These are phyloP conservation scores for Novymonas esmeraldas DNA, from an alignment of 208 protist genomes.

Conservation along the genomic window DNA sequence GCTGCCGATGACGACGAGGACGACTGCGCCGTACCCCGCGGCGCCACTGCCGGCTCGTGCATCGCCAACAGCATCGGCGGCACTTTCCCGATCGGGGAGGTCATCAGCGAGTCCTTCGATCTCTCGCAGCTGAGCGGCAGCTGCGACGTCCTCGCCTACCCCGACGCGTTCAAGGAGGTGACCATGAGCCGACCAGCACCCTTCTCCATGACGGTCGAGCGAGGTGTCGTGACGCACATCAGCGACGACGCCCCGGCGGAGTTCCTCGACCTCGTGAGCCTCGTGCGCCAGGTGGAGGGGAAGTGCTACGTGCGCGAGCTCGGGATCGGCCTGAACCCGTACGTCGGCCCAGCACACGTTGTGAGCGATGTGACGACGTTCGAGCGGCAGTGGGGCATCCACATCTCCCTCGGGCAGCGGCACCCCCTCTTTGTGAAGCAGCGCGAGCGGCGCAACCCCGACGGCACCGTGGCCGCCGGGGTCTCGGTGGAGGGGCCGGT, in stretches of 20 bases:
- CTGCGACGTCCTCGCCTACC: slow-evolving; percentile 86
- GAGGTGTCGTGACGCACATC: slow-evolving; percentile 69
- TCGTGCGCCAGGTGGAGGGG: slow-evolving; percentile 84
- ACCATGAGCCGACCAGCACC: slow-evolving; percentile 64
- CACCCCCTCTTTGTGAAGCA: slow-evolving; percentile 92
- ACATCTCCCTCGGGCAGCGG: slow-evolving; percentile 87
- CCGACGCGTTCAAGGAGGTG: slow-evolving; percentile 74
- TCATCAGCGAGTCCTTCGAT: slow-evolving; percentile 89
- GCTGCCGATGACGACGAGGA: slow-evolving; percentile 60
- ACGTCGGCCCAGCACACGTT: slow-evolving; percentile 71
- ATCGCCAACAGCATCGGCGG: slow-evolving; percentile 87
- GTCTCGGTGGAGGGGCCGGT: slow-evolving; percentile 70
- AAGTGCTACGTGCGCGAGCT: slow-evolving; percentile 89
- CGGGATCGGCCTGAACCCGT: slow-evolving; percentile 91
- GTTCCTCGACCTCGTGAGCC: slow-evolving; percentile 75
- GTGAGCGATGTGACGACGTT: slow-evolving; percentile 91
- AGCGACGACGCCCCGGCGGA: slow-evolving; percentile 64
- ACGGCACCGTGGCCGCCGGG: slow-evolving; percentile 50
- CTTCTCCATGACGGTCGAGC: slow-evolving; percentile 74
- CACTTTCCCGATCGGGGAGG: slow-evolving; percentile 91
- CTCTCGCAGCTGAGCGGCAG: slow-evolving; percentile 79
- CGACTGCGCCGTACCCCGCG: slow-evolving; percentile 26
- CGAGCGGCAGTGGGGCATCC: slow-evolving; percentile 91
- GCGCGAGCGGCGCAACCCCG: slow-evolving; percentile 58
- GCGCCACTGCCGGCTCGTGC: slow-evolving; percentile 41